A percentile compares a stretch with the other conserved stretches of the same genome.
Conservation (phyloP, 75 land plant genomes). For the Pinus taeda region DNA sequence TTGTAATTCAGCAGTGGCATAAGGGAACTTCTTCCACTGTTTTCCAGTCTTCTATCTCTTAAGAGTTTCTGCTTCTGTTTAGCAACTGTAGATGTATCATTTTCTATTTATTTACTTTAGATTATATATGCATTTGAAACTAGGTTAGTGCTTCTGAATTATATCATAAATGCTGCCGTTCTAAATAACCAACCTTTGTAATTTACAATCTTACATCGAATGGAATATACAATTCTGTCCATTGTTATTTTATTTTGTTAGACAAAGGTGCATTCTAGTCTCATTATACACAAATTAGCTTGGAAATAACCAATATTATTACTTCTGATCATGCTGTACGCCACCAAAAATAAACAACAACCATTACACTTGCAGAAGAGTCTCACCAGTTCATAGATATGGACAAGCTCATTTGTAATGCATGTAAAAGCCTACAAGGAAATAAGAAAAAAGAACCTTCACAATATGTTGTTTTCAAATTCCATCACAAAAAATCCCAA, state of each 20-base stretch:
- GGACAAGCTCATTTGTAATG: too few relatives aligned
- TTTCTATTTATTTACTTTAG: too few relatives aligned
- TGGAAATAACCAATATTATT: background rate
- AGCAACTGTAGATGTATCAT: too few relatives aligned
- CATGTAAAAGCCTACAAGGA: slow-evolving; percentile 55
- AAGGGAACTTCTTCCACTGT: too few relatives aligned
- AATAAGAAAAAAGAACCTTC: background rate
- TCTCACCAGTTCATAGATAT: slow-evolving; percentile 58
- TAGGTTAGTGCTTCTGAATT: too few relatives aligned
- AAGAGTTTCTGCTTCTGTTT: too few relatives aligned
- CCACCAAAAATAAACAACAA: background rate
- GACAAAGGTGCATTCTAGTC: background rate
- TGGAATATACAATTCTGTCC: background rate
- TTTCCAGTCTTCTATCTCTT: too few relatives aligned
- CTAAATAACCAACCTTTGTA: too few relatives aligned
- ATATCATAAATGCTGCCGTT: too few relatives aligned
- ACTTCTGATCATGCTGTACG: background rate
- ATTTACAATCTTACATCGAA: too few relatives aligned
- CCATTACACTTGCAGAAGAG: background rate
- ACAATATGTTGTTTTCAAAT: background rate
- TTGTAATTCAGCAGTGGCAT: too few relatives aligned
- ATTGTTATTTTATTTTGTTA: background rate
- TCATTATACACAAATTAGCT: background rate
- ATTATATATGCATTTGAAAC: too few relatives aligned
- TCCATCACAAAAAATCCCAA: background rate